Percentiles rank a stretch among this genome's conserved stretches.
These are phyloP conservation scores for Styphnolobium japonicum DNA, from an alignment of 306 rosid genomes.

Conservation along the genomic window DNA sequence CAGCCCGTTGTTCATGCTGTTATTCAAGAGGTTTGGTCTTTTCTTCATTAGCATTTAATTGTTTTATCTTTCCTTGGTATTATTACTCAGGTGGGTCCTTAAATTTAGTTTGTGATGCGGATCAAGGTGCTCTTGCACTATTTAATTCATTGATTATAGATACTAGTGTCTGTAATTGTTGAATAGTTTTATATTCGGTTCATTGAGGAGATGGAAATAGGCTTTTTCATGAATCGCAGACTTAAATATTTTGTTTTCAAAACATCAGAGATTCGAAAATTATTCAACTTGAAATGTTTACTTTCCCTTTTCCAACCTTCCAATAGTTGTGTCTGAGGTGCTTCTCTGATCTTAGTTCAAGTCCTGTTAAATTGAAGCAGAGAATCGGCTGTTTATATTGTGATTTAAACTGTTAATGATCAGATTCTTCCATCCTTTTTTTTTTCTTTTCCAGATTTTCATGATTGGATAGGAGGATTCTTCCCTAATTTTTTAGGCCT, in stretches of 20 bases:
- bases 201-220: background rate
- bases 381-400: background rate
- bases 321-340: background rate
- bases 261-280: background rate
- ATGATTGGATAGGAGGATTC: conserved; percentile 17
- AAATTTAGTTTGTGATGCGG: background rate
- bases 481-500: conserved; percentile 3
- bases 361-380: conserved; percentile 1
- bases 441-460: conserved; percentile 32
- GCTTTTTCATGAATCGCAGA: background rate
- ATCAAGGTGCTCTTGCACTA: background rate
- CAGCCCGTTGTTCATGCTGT: background rate
- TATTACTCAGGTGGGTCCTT: conserved; percentile 10
- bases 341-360: background rate
- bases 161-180: background rate
- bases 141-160: conserved; percentile 5
- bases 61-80: background rate
- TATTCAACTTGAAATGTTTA: background rate
- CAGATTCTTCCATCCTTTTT: background rate
- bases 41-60: background rate
- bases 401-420: background rate
- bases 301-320: background rate
- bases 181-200: background rate
- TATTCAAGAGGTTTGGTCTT: conserved; percentile 25
- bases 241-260: background rate